phyloP scores from a whole-genome alignment of 352 stramenopile species.

The Phytophthora crassamura region DNA sequence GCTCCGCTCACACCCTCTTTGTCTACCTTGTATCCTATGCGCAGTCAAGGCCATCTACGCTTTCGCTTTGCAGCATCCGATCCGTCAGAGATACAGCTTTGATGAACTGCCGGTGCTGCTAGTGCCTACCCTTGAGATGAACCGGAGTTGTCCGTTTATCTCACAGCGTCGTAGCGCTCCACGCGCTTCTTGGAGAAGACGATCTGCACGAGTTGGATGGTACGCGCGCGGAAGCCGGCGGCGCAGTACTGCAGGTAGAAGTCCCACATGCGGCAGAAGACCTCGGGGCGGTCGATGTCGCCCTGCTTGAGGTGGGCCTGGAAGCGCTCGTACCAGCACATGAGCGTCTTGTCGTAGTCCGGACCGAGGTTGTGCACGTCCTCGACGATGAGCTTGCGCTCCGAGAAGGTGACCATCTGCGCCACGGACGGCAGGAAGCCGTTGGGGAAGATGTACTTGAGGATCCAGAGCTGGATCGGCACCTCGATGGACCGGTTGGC shows the following conservation, averaged over 20 bases:
- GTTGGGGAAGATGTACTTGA: slow-evolving; percentile 93
- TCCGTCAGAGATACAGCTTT: slow-evolving; percentile 10
- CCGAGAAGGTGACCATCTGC: slow-evolving; percentile 77
- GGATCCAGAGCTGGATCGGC: slow-evolving; percentile 86
- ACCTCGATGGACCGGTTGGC: slow-evolving; percentile 88
- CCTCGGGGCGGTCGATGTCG: slow-evolving; percentile 77
- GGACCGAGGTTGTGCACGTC: slow-evolving; percentile 88
- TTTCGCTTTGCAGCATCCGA: not conserved
- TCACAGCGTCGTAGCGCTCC: slow-evolving; percentile 82
- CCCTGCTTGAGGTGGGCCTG: slow-evolving; percentile 80
- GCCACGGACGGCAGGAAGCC: slow-evolving; percentile 83
- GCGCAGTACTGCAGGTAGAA: slow-evolving; percentile 92
- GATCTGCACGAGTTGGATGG: slow-evolving; percentile 85
- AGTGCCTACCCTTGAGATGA: slow-evolving; percentile 1
- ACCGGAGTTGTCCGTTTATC: slow-evolving; percentile 48
- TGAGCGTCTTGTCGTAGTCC: slow-evolving; percentile 92
- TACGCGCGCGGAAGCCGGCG: slow-evolving; percentile 89
- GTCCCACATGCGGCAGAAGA: slow-evolving; percentile 91
- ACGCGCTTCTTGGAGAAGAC: slow-evolving; percentile 88
- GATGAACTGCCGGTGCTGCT: slow-evolving; percentile 23
- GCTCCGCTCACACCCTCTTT: not conserved
- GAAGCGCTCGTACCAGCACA: slow-evolving; percentile 90
- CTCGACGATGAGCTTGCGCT: slow-evolving; percentile 84
- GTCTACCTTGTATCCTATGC: slow-evolving; percentile 28
- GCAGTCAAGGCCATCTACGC: slow-evolving; percentile 15